Base-by-base conservation (phyloP, 2,329 filamentous ascomycete species). In the Xylariaceae sp. region DNA sequence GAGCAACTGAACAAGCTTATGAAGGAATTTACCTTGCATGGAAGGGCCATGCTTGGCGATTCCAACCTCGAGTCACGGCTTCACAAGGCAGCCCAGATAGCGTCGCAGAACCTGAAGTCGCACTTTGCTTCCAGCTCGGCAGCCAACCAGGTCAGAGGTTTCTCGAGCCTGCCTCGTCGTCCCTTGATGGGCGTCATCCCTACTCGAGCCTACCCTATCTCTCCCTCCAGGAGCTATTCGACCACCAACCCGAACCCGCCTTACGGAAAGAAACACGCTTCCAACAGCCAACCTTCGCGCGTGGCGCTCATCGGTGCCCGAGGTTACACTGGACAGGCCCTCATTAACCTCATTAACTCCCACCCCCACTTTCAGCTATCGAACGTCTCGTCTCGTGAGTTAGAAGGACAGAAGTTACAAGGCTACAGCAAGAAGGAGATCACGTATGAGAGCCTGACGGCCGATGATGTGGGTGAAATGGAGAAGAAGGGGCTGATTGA, bases 351-450 rank as follows among this genome's bases (percentile, higher is more conserved):
- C 18, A 78, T 99, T 47, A 94, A 96, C 73, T 75, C 83, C 32
- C 94, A 97, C 73, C 91, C 91, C 13, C 82, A 89, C 72, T 87
- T 97, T 80, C 92, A 96, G 62, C 84, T 97, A 49, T 82, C 85
- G 45, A 87, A 96, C 68, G 92, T 97, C 42, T 96, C 91, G 2
- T 97, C 92, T 13, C 89, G 94, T 66, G 92, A 97, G 73, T 81
- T 97, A 47, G 86, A 82, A 5, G 94, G 94, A 37, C 86, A 94
- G 75, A 85, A 89, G 71, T 82, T 97, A 18, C 78, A 92, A 71
- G 92, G 91, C 29, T 99, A 99, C 71, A 84, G 83, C 66, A 97
- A 96, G 81, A 84, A 88, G 59, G 85, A 95, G 57, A 89, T 99
- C 62, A 89, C 84, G 59, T 99, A 99, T 72, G 90, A 96, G 72